Evolutionary conservation across 108 stramenopile species (phyloP).

Genomic region (Nitzschia sp.): DNA sequence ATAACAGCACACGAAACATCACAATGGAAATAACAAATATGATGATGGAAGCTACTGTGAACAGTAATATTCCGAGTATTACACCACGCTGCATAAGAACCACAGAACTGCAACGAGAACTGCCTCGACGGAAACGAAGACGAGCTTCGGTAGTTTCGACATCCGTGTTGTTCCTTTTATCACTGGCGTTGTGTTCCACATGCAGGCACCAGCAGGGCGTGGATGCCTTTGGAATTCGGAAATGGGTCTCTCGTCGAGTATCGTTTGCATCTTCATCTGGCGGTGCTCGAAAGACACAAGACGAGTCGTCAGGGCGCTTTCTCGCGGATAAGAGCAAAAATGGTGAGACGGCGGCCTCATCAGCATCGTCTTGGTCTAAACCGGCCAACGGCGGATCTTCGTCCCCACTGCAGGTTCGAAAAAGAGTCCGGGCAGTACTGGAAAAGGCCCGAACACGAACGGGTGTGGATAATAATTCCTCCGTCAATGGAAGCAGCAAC

Average conservation of each 20-base stretch:
- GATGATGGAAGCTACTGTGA: background rate
- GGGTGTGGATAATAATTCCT: slow-evolving; percentile 62
- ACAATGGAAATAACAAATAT: background rate
- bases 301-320: background rate
- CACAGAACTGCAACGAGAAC: background rate
- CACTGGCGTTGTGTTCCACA: background rate
- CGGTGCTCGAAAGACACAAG: background rate
- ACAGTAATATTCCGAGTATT: background rate
- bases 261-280: background rate
- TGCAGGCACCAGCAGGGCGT: background rate
- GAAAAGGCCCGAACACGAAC: slow-evolving; percentile 75
- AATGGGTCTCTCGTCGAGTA: background rate
- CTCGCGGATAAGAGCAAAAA: slow-evolving; percentile 6
- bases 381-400: slow-evolving; percentile 2
- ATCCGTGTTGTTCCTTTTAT: background rate
- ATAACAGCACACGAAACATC: too few relatives aligned
- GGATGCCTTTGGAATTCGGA: background rate
- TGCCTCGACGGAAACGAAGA: background rate
- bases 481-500: too few relatives aligned
- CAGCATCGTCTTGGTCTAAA: slow-evolving; percentile 13
- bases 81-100: background rate
- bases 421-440: slow-evolving; percentile 64
- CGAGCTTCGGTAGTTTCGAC: background rate
- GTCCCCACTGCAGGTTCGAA: slow-evolving; percentile 59
- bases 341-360: slow-evolving; percentile 12